Percentiles rank a stretch among this genome's conserved stretches.
Conservation (phyloP, 1,284 basidiomycete genomes). For the Cutaneotrichosporon dermatis region DNA sequence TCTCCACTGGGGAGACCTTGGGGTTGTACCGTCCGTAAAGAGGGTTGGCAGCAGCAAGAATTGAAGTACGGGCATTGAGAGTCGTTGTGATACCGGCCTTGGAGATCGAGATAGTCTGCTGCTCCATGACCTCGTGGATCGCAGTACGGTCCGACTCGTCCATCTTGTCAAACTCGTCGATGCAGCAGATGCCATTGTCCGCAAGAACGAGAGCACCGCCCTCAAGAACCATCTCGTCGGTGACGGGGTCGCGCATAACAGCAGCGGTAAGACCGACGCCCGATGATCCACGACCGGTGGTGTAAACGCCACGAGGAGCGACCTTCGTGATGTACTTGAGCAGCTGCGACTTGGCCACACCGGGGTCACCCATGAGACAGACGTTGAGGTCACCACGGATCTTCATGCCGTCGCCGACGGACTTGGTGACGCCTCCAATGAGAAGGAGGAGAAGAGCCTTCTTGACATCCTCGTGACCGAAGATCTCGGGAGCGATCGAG, state of each 20-base stretch:
- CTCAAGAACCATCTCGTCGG: constrained; percentile 99
- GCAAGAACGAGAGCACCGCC: constrained; percentile 96
- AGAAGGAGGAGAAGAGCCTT: constrained; percentile 91
- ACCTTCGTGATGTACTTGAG: constrained; percentile 99
- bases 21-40: constrained; percentile 97
- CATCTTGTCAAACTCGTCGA: constrained; percentile 99
- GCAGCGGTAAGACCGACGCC: constrained; percentile 98
- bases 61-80: constrained; percentile 95
- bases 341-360: constrained; percentile 97
- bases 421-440: constrained; percentile 93
- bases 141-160: constrained; percentile 96
- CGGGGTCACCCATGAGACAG: constrained; percentile 98
- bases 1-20: constrained; percentile 95
- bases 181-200: constrained; percentile 99
- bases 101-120: constrained; percentile 98
- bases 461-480: constrained; percentile 96
- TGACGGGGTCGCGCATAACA: constrained; percentile 98
- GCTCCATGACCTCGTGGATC: constrained; percentile 99
- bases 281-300: constrained; percentile 95
- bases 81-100: constrained; percentile 99
- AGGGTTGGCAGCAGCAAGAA: constrained; percentile 96
- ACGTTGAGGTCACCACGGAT: constrained; percentile 97
- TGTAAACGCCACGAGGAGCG: constrained; percentile 95
- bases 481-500: constrained; percentile 94
- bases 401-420: constrained; percentile 95